phyloP scores from a whole-genome alignment of 2,329 filamentous ascomycete species.

The Aspergillus sp. region DNA sequence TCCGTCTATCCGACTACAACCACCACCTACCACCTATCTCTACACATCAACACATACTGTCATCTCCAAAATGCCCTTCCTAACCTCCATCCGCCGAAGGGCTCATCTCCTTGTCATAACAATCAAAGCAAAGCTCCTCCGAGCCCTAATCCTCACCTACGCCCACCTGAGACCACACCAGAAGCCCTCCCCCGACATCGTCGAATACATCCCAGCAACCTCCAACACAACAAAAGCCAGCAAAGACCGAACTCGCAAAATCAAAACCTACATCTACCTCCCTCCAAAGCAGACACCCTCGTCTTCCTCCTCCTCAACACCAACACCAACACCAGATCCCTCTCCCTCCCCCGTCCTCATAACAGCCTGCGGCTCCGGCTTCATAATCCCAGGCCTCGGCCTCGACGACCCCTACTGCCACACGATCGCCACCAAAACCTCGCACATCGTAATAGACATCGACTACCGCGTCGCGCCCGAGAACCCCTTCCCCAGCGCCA shows the following conservation, averaged over 20 bases:
- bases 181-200: conserved; percentile 21
- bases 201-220: conserved; percentile 20
- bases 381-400: conserved; percentile 29
- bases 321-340: background rate
- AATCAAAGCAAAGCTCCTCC: background rate
- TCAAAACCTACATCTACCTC: conserved; percentile 29
- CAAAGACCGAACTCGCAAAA: conserved; percentile 19
- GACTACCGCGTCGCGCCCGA: conserved; percentile 42
- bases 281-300: background rate
- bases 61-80: background rate
- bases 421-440: conserved; percentile 20
- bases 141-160: background rate
- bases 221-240: conserved; percentile 4
- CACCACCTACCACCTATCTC: background rate
- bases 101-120: background rate
- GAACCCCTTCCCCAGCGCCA: conserved; percentile 36
- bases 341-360: conserved; percentile 24
- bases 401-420: conserved; percentile 28
- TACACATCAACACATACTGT: background rate
- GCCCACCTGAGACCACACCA: background rate
- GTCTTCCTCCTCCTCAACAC: no score
- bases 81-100: background rate
- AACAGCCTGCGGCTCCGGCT: conserved; percentile 33
- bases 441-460: conserved; percentile 35
- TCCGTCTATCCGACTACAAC: background rate